Percentiles rank a stretch among this genome's conserved stretches.
Evolutionary conservation across 2,329 filamentous ascomycete genomes (phyloP).

Genomic region (Neofusicoccum sp.): DNA sequence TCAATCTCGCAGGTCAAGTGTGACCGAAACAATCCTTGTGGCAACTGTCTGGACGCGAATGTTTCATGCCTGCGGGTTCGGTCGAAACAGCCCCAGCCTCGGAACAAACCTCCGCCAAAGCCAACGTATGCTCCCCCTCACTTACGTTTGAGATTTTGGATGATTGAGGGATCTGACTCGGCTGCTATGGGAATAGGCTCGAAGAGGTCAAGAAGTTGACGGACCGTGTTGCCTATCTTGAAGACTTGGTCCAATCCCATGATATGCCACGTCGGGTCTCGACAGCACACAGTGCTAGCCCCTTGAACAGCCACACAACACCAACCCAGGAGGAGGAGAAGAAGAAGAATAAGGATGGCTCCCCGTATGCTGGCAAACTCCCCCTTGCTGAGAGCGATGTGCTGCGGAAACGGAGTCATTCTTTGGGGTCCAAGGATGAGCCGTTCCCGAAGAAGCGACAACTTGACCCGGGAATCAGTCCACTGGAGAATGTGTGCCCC

Average conservation of each 20-base stretch:
- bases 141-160: no score
- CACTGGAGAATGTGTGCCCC: not conserved
- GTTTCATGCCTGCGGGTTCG: not conserved
- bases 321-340: not conserved
- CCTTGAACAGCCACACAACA: not conserved
- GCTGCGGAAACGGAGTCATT: not conserved
- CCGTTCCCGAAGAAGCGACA: not conserved
- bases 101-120: not conserved
- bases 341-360: not conserved
- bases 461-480: not conserved
- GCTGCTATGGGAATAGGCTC: not conserved
- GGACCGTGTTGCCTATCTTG: conserved; percentile 2
- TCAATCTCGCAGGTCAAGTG: not conserved
- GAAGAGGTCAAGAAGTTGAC: conserved; percentile 4
- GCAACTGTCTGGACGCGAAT: conserved; percentile 5
- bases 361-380: not conserved
- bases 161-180: not conserved
- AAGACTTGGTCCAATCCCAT: not conserved
- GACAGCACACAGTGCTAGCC: not conserved
- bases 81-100: not conserved
- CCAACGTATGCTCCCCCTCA: not conserved
- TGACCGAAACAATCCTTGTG: conserved; percentile 3
- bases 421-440: not conserved
- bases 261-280: not conserved
- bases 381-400: not conserved